phyloP scores from a whole-genome alignment of 192 early-diverging fungal genomes.

The Coemansia sp. region DNA sequence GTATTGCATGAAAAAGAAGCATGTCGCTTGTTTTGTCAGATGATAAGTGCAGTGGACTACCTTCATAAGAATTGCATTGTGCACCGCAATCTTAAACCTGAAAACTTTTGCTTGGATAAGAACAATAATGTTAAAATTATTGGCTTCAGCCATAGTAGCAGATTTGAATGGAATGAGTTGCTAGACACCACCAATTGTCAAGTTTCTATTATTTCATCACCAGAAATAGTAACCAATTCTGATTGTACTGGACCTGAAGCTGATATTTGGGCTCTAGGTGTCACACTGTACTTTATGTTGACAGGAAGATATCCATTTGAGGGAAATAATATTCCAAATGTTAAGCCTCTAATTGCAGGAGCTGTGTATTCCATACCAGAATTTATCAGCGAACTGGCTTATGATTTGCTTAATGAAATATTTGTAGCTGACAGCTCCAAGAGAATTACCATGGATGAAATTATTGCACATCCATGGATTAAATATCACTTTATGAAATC shows the following conservation, averaged over 20 bases:
- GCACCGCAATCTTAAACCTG: background rate
- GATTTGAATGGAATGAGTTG: background rate
- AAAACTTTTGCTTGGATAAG: background rate
- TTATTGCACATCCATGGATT: conserved; percentile 69
- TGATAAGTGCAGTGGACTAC: background rate
- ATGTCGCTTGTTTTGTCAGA: background rate
- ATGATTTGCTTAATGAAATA: conserved; percentile 65
- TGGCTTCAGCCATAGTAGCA: background rate
- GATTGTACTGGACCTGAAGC: conserved; percentile 1
- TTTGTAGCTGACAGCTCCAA: conserved; percentile 65
- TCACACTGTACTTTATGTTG: conserved; percentile 1
- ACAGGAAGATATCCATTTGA: background rate
- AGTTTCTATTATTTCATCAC: background rate
- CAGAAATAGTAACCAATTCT: background rate
- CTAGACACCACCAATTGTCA: background rate
- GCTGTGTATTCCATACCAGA: conserved; percentile 60
- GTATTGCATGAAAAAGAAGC: background rate
- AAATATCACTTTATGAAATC: too few species aligned
- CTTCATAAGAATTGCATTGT: background rate
- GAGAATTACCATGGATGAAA: conserved; percentile 67
- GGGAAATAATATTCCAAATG: conserved; percentile 65
- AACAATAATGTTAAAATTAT: background rate
- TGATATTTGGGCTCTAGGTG: conserved; percentile 1
- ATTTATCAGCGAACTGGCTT: conserved; percentile 50
- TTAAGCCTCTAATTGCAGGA: conserved; percentile 72